phyloP scores from a whole-genome alignment of 305 asterid species.

The Stenogyne calaminthoides region DNA sequence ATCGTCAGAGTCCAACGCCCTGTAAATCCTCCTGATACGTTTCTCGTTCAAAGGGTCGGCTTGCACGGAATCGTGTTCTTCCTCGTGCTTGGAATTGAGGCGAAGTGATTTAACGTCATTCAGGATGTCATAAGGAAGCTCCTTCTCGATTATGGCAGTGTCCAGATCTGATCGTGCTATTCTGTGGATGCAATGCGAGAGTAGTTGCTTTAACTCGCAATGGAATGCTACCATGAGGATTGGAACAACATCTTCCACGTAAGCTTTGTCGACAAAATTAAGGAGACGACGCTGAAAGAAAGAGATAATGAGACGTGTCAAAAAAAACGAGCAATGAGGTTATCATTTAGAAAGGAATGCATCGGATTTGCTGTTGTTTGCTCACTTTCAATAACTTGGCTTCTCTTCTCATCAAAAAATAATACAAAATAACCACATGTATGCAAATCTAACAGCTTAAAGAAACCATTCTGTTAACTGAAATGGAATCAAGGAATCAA shows the following conservation, averaged over 20 bases:
- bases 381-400: too few species aligned
- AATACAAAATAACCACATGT: too few species aligned
- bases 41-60: slow-evolving; percentile 51
- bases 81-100: slow-evolving; percentile 37
- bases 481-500: neutral
- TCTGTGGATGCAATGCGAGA: slow-evolving; percentile 44
- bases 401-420: too few species aligned
- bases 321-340: neutral
- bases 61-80: slow-evolving; percentile 36
- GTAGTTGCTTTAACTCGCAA: slow-evolving; percentile 49
- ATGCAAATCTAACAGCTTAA: too few species aligned
- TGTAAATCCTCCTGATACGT: slow-evolving; percentile 59
- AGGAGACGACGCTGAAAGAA: slow-evolving; percentile 58
- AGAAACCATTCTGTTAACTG: too few species aligned
- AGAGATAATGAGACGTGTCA: neutral
- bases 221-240: slow-evolving; percentile 61
- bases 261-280: slow-evolving; percentile 62
- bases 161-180: slow-evolving; percentile 61
- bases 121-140: slow-evolving; percentile 52
- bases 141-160: slow-evolving; percentile 54
- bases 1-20: slow-evolving; percentile 79
- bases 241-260: slow-evolving; percentile 63
- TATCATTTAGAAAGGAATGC: too few species aligned
- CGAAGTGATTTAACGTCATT: slow-evolving; percentile 45
- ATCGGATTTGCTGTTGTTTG: too few species aligned